A percentile compares a stretch with the other conserved stretches of the same genome.
These are phyloP conservation scores for Aspergillus sp. DNA, from an alignment of 2,329 filamentous ascomycete species.

Conservation along the genomic window DNA sequence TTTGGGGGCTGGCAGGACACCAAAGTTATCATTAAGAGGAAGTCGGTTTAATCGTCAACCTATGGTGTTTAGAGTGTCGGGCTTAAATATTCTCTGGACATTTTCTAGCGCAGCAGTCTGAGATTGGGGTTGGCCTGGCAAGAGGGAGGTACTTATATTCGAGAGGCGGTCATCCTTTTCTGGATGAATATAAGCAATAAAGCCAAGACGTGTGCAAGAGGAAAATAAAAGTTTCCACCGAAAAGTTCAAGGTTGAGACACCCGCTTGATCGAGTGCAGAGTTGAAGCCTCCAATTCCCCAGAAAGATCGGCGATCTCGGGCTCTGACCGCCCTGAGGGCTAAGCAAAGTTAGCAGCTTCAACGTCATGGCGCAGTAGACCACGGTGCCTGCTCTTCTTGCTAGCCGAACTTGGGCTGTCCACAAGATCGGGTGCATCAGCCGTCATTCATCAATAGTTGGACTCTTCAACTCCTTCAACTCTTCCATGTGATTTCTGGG, in stretches of 20 bases:
- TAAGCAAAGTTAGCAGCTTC: neutral
- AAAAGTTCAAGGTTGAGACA: neutral
- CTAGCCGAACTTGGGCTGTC: constrained; percentile 5
- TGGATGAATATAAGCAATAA: neutral
- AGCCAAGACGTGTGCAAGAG: neutral
- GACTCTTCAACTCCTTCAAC: neutral
- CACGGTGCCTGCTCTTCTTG: neutral
- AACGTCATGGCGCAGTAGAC: constrained; percentile 4
- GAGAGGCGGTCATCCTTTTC: neutral
- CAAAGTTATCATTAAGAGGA: neutral
- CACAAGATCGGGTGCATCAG: constrained; percentile 11
- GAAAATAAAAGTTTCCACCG: neutral
- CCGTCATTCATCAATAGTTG: neutral
- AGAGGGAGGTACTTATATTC: neutral
- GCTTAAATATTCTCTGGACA: neutral
- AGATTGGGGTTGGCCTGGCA: neutral
- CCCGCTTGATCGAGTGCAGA: neutral
- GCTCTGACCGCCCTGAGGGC: constrained; percentile 12
- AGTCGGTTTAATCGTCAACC: neutral
- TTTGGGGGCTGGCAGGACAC: neutral
- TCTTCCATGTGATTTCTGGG: constrained; percentile 6
- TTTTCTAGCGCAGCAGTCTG: neutral
- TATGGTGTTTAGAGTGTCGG: neutral
- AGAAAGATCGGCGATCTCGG: constrained; percentile 6
- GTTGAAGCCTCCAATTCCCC: constrained; percentile 1